Conservation (phyloP, 2,329 filamentous ascomycete genomes). For the Trichoderma polysporum region DNA sequence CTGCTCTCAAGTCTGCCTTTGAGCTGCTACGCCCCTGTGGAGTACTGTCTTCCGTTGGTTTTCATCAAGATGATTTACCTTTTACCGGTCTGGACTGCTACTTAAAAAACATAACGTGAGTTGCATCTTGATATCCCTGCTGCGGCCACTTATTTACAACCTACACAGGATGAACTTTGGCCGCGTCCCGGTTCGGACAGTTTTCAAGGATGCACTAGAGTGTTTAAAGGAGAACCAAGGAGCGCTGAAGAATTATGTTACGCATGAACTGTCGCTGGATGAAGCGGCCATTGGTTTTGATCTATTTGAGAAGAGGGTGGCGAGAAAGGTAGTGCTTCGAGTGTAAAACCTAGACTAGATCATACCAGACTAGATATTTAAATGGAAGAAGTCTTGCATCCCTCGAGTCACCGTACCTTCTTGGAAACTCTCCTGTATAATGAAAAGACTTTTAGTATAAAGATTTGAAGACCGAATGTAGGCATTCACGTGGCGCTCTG, state of each 20-base stretch:
- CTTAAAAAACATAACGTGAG: slow-evolving; percentile 6
- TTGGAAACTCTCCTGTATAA: too few species aligned
- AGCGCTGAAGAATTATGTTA: background rate
- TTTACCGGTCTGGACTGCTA: background rate
- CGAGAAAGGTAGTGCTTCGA: slow-evolving; percentile 8
- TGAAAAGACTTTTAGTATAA: background rate
- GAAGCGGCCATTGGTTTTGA: background rate
- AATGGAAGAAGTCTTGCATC: too few species aligned
- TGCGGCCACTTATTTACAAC: background rate
- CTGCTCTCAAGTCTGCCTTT: background rate
- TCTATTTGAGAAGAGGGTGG: background rate
- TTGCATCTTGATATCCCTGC: background rate
- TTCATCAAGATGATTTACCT: background rate
- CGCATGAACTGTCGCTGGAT: background rate
- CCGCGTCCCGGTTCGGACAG: background rate
- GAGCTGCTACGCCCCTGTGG: slow-evolving; percentile 4
- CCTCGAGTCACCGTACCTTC: too few species aligned
- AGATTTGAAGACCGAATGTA: background rate
- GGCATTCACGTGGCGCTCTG: background rate
- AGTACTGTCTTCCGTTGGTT: background rate
- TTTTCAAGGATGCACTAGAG: background rate
- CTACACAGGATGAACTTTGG: slow-evolving; percentile 4
- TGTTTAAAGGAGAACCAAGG: background rate
- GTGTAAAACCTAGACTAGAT: background rate
- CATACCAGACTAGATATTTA: too few species aligned